These are phyloP conservation scores for Euphrasia arctica DNA, from an alignment of 305 asterid species.

Conservation along the genomic window DNA sequence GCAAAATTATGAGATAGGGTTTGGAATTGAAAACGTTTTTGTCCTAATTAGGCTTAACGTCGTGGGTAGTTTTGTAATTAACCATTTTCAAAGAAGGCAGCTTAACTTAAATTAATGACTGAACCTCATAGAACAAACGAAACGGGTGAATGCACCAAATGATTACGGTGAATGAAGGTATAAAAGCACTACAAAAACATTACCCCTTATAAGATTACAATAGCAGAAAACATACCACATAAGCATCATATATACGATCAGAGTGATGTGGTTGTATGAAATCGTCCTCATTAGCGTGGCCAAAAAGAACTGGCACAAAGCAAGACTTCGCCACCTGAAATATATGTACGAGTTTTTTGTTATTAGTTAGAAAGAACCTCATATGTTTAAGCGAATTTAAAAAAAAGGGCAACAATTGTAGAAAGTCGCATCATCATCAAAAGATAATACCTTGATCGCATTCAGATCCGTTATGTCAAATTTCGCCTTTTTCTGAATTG, in stretches of 20 bases:
- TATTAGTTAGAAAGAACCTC: not conserved
- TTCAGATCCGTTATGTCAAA: conserved; percentile 70
- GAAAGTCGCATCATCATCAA: not conserved
- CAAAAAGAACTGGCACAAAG: conserved; percentile 78
- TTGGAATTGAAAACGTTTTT: too few relatives aligned
- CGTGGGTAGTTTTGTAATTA: too few relatives aligned
- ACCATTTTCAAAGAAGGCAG: too few relatives aligned
- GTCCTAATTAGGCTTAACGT: too few relatives aligned
- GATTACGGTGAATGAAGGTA: too few relatives aligned
- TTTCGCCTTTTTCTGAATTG: conserved; percentile 70
- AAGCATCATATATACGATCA: conserved; percentile 69
- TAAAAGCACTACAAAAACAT: not conserved
- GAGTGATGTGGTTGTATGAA: conserved; percentile 89
- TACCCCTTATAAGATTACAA: not conserved
- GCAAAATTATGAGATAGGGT: too few relatives aligned
- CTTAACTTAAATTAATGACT: too few relatives aligned
- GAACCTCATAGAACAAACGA: too few relatives aligned
- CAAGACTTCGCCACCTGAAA: conserved; percentile 75
- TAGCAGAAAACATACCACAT: conserved; percentile 45
- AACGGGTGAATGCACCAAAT: too few relatives aligned
- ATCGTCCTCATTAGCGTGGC: conserved; percentile 85
- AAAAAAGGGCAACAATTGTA: not conserved
- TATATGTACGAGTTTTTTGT: not conserved
- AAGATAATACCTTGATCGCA: conserved; percentile 59
- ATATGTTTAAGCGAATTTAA: not conserved